Evolutionary conservation across 768 basidiomycete species (phyloP).

Genomic region (Amanita thiersii): DNA sequence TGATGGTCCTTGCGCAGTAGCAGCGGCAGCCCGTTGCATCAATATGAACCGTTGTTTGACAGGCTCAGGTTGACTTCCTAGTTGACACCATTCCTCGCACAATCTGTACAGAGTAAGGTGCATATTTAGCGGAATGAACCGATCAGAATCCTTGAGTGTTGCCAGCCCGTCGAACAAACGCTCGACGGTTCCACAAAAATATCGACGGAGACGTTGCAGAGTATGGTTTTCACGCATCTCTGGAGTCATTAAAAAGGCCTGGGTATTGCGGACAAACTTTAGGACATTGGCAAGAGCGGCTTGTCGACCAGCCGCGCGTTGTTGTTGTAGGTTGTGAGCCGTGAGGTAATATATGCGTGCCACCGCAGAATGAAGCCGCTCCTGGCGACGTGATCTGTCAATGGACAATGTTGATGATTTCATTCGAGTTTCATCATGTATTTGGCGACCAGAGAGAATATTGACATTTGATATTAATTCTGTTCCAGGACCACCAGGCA

Average conservation of each 20-base stretch:
- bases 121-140: constrained; percentile 67
- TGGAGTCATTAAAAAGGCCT: constrained; percentile 62
- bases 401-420: constrained; percentile 36
- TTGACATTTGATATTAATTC: constrained; percentile 26
- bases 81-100: constrained; percentile 92
- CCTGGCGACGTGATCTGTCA: constrained; percentile 63
- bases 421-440: constrained; percentile 52
- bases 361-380: constrained; percentile 77
- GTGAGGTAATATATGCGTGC: constrained; percentile 87
- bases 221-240: constrained; percentile 72
- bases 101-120: constrained; percentile 75
- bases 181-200: constrained; percentile 87
- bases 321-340: constrained; percentile 65
- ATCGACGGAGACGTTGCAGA: constrained; percentile 75
- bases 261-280: constrained; percentile 81
- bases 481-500: constrained; percentile 23
- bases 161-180: constrained; percentile 74
- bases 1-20: constrained; percentile 43
- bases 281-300: constrained; percentile 73
- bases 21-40: constrained; percentile 63
- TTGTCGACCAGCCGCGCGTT: constrained; percentile 59
- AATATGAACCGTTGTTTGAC: constrained; percentile 58
- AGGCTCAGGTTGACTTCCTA: constrained; percentile 68
- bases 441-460: constrained; percentile 41
- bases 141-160: constrained; percentile 63